Percentiles rank a stretch among this genome's conserved stretches.
Evolutionary conservation across 78 protist species (phyloP).

Genomic region (Andalucia godoyi): DNA sequence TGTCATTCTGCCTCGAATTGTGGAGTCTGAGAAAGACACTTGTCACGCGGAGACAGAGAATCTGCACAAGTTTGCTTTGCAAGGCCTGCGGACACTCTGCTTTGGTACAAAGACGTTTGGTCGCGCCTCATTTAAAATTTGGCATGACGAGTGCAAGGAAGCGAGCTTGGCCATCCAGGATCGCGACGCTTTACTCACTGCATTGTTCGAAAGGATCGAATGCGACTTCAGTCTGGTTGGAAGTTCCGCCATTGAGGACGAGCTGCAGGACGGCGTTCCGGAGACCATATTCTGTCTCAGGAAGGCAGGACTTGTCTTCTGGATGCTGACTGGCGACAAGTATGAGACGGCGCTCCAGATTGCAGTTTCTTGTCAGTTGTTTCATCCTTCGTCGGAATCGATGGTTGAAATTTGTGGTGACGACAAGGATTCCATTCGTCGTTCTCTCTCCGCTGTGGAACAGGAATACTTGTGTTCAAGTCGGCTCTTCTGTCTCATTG

Average conservation of each 20-base stretch:
- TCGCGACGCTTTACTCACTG: neutral
- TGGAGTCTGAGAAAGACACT: neutral
- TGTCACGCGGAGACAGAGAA: neutral
- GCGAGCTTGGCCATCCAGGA: slow-evolving; percentile 15
- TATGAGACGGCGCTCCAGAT: slow-evolving; percentile 86
- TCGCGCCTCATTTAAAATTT: slow-evolving; percentile 16
- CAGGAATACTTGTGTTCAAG: neutral
- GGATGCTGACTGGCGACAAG: slow-evolving; percentile 98
- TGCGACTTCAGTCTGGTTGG: slow-evolving; percentile 59
- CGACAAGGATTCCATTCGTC: slow-evolving; percentile 1
- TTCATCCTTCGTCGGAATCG: neutral
- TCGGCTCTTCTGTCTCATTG: neutral
- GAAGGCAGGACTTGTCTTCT: slow-evolving; percentile 68
- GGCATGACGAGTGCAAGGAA: slow-evolving; percentile 20
- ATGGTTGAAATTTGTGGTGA: neutral
- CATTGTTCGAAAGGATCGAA: slow-evolving; percentile 4
- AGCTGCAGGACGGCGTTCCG: slow-evolving; percentile 76
- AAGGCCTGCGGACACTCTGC: slow-evolving; percentile 81
- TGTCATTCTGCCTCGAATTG: too few relatives aligned
- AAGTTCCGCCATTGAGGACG: slow-evolving; percentile 89
- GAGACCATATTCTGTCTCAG: slow-evolving; percentile 30
- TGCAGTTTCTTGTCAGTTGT: slow-evolving; percentile 62
- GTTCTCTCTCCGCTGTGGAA: neutral
- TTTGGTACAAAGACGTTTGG: slow-evolving; percentile 27
- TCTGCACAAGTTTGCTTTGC: slow-evolving; percentile 41